Evolutionary conservation across 2,329 filamentous ascomycete genomes (phyloP).

Genomic region (Paecilomyces dactylethromorphus): DNA sequence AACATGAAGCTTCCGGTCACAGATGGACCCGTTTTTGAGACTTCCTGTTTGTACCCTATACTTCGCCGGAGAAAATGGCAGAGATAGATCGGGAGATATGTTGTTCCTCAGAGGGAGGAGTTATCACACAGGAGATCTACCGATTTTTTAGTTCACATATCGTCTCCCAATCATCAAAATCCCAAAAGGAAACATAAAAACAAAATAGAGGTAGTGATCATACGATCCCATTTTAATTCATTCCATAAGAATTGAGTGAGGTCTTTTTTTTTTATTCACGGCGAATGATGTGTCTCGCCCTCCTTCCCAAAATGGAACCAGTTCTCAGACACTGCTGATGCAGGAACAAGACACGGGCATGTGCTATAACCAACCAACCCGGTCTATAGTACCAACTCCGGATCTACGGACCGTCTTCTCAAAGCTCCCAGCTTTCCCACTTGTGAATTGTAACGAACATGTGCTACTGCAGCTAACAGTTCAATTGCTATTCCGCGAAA

Average conservation of each 20-base stretch:
- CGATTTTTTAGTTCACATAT: neutral
- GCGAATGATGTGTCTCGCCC: neutral
- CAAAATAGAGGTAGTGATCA: neutral
- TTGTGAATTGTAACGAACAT: neutral
- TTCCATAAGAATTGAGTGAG: too few relatives aligned
- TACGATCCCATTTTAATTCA: neutral
- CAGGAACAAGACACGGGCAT: neutral
- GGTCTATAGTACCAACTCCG: neutral
- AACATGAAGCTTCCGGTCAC: neutral
- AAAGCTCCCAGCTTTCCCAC: neutral
- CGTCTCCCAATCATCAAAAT: neutral
- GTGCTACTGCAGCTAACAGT: neutral
- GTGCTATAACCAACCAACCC: neutral
- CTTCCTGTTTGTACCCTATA: neutral
- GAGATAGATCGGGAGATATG: neutral
- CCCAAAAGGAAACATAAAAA: neutral
- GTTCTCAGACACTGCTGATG: neutral
- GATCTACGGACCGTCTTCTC: neutral
- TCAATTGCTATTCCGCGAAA: neutral
- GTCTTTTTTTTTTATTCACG: too few relatives aligned
- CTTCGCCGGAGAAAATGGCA: neutral
- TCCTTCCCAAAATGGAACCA: neutral
- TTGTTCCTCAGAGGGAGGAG: neutral
- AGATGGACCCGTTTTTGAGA: conserved; percentile 1
- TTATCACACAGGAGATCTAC: neutral